Evolutionary conservation across 345 rosid genomes (phyloP).

Genomic region (Melastoma malabathricum): DNA sequence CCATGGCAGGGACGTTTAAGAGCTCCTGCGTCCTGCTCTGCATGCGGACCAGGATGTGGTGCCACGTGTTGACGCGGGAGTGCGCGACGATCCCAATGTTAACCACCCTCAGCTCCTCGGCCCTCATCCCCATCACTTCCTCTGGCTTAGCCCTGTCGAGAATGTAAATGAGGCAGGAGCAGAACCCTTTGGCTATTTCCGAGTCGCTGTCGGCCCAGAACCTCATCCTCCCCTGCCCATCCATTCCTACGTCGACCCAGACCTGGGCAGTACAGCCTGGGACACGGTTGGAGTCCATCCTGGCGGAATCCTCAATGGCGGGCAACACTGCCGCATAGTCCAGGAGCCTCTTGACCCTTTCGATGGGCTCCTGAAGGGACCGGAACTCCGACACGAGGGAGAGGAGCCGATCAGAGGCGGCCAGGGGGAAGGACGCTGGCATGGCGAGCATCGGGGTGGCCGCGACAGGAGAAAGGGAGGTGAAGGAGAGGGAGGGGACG

Average conservation of each 20-base stretch:
- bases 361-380: slow-evolving; percentile 55
- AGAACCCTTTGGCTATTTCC: slow-evolving; percentile 71
- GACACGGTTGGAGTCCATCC: slow-evolving; percentile 45
- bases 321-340: slow-evolving; percentile 54
- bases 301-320: slow-evolving; percentile 50
- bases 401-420: slow-evolving; percentile 25
- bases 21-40: no score
- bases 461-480: no score
- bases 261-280: slow-evolving; percentile 82
- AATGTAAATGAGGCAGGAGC: slow-evolving; percentile 12
- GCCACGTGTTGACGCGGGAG: no score
- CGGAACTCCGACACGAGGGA: slow-evolving; percentile 43
- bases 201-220: slow-evolving; percentile 81
- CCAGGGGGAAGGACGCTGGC: no score
- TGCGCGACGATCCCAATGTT: no score
- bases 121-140: no score
- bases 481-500: no score
- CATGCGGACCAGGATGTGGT: no score
- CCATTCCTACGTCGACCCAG: slow-evolving; percentile 52
- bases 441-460: no score
- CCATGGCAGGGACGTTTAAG: no score
- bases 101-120: no score
- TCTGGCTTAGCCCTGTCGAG: no score
- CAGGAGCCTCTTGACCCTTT: slow-evolving; percentile 66
- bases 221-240: slow-evolving; percentile 41